Conservation (phyloP, 1,139 yeast genomes). For the Debaryomyces fabryi region DNA sequence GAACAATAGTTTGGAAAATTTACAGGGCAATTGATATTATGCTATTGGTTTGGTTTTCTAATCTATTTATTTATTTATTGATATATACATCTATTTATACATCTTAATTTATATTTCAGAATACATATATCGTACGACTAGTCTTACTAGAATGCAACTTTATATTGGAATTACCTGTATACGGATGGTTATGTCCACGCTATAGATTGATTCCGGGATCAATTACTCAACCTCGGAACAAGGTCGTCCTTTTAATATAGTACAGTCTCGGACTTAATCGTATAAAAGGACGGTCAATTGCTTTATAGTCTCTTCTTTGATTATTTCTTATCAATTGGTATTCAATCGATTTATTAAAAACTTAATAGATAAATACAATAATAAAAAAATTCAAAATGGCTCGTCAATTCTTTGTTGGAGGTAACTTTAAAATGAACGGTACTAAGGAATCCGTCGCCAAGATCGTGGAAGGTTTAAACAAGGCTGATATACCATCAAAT, state of each 20-base stretch:
- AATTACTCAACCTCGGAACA: slow-evolving; percentile 15
- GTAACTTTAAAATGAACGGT: slow-evolving; percentile 99
- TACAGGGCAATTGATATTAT: slow-evolving; percentile 23
- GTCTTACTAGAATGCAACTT: not conserved
- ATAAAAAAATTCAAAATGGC: slow-evolving; percentile 44
- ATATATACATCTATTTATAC: not conserved
- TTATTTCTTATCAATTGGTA: slow-evolving; percentile 1
- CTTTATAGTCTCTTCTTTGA: not conserved
- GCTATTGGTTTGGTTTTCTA: slow-evolving; percentile 31
- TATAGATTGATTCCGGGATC: slow-evolving; percentile 4
- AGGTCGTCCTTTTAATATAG: slow-evolving; percentile 14
- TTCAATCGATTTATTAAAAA: slow-evolving; percentile 5
- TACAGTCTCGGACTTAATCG: not conserved
- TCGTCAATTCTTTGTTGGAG: slow-evolving; percentile 96
- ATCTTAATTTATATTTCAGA: not conserved
- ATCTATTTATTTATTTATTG: not conserved
- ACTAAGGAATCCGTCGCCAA: slow-evolving; percentile 80
- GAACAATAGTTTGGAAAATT: not conserved
- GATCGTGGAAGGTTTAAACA: slow-evolving; percentile 82
- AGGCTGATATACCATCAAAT: slow-evolving; percentile 69
- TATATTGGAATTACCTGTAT: not conserved
- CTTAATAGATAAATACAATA: slow-evolving; percentile 4
- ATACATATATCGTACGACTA: not conserved
- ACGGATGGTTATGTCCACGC: slow-evolving; percentile 1
- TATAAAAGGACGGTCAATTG: slow-evolving; percentile 6